Evolutionary conservation across 176 grass and related monocot genomes (phyloP).

Genomic region (Oryza brachyantha): DNA sequence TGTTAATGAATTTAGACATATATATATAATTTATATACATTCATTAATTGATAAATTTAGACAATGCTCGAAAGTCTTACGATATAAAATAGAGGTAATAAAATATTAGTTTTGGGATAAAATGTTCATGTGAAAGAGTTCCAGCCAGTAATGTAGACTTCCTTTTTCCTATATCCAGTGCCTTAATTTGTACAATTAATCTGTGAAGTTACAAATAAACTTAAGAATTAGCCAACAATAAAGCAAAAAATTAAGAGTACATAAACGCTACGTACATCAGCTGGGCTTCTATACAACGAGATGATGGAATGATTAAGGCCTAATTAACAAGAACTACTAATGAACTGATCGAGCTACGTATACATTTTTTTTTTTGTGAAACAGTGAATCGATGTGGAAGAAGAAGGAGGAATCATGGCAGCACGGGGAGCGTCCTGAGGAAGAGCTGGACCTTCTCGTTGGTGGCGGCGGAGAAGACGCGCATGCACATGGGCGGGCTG

Average conservation of each 20-base stretch:
- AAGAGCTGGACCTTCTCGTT: constrained; percentile 42
- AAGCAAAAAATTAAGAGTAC: background rate
- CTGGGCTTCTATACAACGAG: background rate
- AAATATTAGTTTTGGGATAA: no score
- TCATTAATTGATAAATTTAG: no score
- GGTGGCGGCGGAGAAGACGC: constrained; percentile 44
- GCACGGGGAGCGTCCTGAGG: constrained; percentile 10
- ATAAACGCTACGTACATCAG: background rate
- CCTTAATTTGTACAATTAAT: background rate
- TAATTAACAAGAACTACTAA: no score
- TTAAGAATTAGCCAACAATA: background rate
- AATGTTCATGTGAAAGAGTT: no score
- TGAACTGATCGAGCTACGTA: no score
- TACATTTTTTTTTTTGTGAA: no score
- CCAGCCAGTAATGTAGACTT: background rate
- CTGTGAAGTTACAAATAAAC: background rate
- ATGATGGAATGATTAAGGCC: no score
- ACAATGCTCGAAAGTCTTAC: no score
- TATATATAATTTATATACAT: no score
- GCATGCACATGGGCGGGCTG: constrained; percentile 46
- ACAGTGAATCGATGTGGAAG: no score
- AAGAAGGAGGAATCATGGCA: background rate
- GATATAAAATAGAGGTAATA: no score
- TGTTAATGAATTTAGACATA: no score
- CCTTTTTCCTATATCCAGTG: background rate